Evolutionary conservation across 768 basidiomycete species (phyloP), one percentile per base, ranked within the genome.

Genomic region (Boletus subparvulus): DNA sequence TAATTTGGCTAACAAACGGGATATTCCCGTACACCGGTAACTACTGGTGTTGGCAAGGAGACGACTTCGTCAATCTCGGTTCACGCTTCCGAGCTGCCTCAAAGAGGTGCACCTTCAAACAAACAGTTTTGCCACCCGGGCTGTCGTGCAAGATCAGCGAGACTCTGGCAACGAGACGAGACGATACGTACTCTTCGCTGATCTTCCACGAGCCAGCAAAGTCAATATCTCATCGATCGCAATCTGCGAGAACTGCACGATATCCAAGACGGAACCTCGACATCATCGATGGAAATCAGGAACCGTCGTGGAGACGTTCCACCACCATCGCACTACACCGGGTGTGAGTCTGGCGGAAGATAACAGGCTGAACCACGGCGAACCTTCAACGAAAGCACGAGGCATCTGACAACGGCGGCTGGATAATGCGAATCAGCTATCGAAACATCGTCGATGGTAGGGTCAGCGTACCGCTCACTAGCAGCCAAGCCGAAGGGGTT

Each of bases 401-500:
- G 36, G 33, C 45, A 33, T 28, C 44, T 56, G 13, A 65, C 67
- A 61, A 69, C 67, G 63, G 63, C 58, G 9, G 58, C 62, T 64
- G 8, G 12, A 55, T 2, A 14, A 3, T 19, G 12, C 7, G 6
- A 39, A 30, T 69, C 39, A 67, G 59, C 13, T 1, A 35, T 39
- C 39, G 26, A 36, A 12, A 3, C 32, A 7, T 42, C 13, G 52
- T 21, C 35, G 3, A 13, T 28, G 16, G 9, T 4, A 13, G 44
- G 0, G 36, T 8, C 46, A 36, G 57, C 61, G 3, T 46, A 66
- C 62, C 61, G 41, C 39, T 44, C n/a, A 21, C 42, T 35, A 43
- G 24, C 40, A 56, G 50, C 59, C 62, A 59, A 10, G 50, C 72
- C 68, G 70, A 73, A 68, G 70, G 70, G 70, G 72, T 72, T 70